Evolutionary conservation across 2,329 filamentous ascomycete species (phyloP).

Genomic region (Botrytis sinoallii): DNA sequence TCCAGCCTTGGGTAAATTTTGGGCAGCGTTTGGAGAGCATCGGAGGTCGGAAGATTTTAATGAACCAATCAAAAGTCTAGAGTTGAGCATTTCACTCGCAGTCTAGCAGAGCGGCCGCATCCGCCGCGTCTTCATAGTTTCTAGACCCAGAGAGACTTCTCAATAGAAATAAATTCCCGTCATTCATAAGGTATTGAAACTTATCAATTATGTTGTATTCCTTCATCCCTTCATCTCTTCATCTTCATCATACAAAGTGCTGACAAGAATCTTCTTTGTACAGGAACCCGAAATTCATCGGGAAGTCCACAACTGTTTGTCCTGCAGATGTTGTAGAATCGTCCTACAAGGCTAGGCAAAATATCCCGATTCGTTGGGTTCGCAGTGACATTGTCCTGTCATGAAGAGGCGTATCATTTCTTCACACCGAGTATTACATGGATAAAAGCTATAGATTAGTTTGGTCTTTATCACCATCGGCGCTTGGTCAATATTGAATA

Average conservation of each 20-base stretch:
- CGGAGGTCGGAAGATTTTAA: constrained; percentile 13
- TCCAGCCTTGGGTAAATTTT: constrained; percentile 5
- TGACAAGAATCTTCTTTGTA: neutral
- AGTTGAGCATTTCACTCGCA: too few relatives aligned
- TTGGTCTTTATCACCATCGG: neutral
- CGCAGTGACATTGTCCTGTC: neutral
- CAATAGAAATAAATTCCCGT: neutral
- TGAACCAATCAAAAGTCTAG: neutral
- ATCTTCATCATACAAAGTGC: neutral
- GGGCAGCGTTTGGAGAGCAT: neutral
- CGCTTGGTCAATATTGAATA: neutral
- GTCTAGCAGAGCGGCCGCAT: neutral
- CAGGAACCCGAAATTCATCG: constrained; percentile 3
- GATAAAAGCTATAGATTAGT: constrained; percentile 9
- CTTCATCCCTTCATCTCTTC: neutral
- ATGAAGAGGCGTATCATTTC: constrained; percentile 3
- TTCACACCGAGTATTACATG: constrained; percentile 11
- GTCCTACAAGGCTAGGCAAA: constrained; percentile 13
- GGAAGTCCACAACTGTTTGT: neutral
- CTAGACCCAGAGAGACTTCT: constrained; percentile 4
- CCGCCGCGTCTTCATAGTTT: neutral
- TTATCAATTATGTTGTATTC: neutral
- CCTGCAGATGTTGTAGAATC: constrained; percentile 5
- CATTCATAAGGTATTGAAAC: neutral
- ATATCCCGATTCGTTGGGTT: constrained; percentile 3